Evolutionary conservation across 208 protist genomes (phyloP).

Genomic region (Naegleria fowleri): DNA sequence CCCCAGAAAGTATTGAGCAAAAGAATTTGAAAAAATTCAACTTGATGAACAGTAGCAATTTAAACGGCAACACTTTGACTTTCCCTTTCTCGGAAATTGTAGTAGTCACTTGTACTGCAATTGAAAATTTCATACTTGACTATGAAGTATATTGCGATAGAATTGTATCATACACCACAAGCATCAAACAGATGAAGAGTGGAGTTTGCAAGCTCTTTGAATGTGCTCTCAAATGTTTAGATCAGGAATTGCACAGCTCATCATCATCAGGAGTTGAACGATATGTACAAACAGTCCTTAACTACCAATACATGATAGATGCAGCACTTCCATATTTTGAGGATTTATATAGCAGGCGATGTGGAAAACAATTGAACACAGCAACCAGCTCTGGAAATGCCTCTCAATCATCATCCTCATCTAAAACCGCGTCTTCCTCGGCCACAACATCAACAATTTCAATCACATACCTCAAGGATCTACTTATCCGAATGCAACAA

Average conservation of each 20-base stretch:
- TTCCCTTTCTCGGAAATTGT: not conserved
- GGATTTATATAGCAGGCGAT: not conserved
- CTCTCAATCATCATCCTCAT: not conserved
- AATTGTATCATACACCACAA: not conserved
- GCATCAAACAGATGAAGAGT: not conserved
- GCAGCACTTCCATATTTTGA: not conserved
- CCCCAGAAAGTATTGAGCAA: not conserved
- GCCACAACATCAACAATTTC: not conserved
- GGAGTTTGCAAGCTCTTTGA: not conserved
- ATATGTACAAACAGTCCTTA: constrained; percentile 3
- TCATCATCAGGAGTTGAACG: too few species aligned
- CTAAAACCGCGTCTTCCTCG: not conserved
- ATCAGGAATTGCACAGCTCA: not conserved
- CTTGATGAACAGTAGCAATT: not conserved
- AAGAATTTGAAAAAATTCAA: not conserved
- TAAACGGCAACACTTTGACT: not conserved
- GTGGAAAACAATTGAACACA: not conserved
- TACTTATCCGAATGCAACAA: not conserved
- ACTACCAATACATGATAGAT: not conserved
- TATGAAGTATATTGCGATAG: not conserved
- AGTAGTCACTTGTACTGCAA: not conserved
- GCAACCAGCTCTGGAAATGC: not conserved
- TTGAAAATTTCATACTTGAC: not conserved
- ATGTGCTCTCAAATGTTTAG: not conserved
- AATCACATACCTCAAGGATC: not conserved